Evolutionary conservation across 1,284 basidiomycete genomes (phyloP), one percentile per base, ranked within the genome.

Genomic region (Trametes sp.): DNA sequence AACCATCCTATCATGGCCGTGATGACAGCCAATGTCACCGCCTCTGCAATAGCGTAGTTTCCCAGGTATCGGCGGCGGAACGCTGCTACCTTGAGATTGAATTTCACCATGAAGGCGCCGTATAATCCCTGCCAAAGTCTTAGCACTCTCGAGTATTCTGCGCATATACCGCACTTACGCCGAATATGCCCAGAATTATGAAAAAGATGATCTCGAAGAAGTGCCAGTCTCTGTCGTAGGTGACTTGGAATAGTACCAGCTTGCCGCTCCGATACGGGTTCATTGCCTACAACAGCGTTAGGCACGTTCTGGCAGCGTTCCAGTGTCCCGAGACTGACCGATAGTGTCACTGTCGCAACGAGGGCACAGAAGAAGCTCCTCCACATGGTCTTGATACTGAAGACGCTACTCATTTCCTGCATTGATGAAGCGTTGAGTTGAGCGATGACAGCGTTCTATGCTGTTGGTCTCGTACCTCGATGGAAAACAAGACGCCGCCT

Each of bases 201-300:
- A 96, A 98, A 75, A 96, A 93, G n/a, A 97, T 89, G 57, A 99
- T 94, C 76, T 98, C 98, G 74, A 99, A 99, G 80, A 98, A 98
- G 75, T 99, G 97, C 98, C 98, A 99, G 72, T 97, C 95, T 31
- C 96, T 86, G 75, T 94, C 95, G 77, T 99, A 99, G 7, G 96
- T 97, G 65, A 99, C 95, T 28, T 56, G 55, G 82, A 99, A 99
- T 65, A 98, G 80, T 71, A 99, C 98, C 31, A 99, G 88, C 76
- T 99, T 99, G 38, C 98, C 98, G 0, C 98, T 99, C 28, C 96
- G 86, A 80, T 96, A 99, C 0, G 98, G 98, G 74, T 99, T 98
- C 92, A 99, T 96, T 3, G 70, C 71, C 72, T 75, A 38, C 1
- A n/a, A 1, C 4, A 14, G 13, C 36, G 35, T 45, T 8, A 51